Base-by-base conservation (phyloP, 208 protist species). In the Leishmania amazonensis region DNA sequence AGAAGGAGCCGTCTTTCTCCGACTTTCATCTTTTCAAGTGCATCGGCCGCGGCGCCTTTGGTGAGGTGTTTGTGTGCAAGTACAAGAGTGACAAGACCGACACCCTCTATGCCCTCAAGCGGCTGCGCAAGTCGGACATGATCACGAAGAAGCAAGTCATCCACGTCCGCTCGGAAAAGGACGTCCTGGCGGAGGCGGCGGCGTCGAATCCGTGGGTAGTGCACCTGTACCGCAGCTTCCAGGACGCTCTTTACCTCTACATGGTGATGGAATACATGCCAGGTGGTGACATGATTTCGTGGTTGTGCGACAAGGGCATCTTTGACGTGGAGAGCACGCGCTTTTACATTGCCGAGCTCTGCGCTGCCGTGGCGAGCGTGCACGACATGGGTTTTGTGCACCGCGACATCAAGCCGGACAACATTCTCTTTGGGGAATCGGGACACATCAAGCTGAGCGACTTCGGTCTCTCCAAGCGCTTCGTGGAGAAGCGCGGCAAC, bases 361-460 rank as follows among this genome's bases (percentile, higher is more conserved):
- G 93, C 64, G 88, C 89, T 21, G 97, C 97, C 0, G 95, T 99
- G 70, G 89, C 93, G 5, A 97, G 93, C 78, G 93, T 99, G 60
- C 97, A 99, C 77, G 84, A 81, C n/a, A 98, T 98, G 95, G 88
- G 90, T 64, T 97, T 97, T 88, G 95, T 96, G 1, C 95, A 98
- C 79, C 94, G 98, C 67, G 99, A 99, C 88, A 98, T 99, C 87
- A 99, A 99, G 78, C 99, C 99, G 0, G 99, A 99, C 85, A 99
- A 99, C 87, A 94, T 99, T 49, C 95, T 99, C n/a, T 91, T 99
- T 24, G 98, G 98, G 64, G 81, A 80, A 0, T 85, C 94, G 54
- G 99, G 99, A 1, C 99, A 99, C 87, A 97, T 99, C 38, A 99
- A 99, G 84, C 88, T 99, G n/a, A 96, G 94, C 57, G 98, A 99